These are phyloP conservation scores for Aspergillus heteromorphus DNA, from an alignment of 495 filamentous ascomycete species.

Conservation along the genomic window DNA sequence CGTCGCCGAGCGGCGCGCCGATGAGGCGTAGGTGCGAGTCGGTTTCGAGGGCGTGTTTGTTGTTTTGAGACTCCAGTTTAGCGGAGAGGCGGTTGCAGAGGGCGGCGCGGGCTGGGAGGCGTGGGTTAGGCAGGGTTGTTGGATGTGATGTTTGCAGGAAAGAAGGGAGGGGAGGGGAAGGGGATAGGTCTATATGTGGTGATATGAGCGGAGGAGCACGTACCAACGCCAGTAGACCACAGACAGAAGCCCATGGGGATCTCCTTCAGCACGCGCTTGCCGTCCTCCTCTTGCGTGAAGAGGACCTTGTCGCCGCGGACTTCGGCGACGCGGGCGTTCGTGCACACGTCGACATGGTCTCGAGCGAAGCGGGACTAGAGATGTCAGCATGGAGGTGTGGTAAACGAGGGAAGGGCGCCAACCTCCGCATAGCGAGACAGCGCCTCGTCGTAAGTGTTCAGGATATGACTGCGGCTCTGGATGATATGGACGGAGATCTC, in stretches of 20 bases:
- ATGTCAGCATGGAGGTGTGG: background rate
- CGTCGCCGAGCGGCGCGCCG: conserved; percentile 87
- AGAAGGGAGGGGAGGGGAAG: too few relatives aligned
- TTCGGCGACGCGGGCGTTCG: conserved; percentile 87
- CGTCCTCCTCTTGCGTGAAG: conserved; percentile 77
- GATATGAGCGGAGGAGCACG: conserved; percentile 23
- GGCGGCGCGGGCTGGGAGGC: conserved; percentile 63
- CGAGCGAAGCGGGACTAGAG: conserved; percentile 65
- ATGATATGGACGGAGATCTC: conserved; percentile 98
- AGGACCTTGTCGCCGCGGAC: conserved; percentile 77
- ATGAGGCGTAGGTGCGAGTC: conserved; percentile 90
- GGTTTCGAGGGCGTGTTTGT: conserved; percentile 88
- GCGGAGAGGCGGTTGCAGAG: conserved; percentile 68
- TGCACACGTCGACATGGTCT: conserved; percentile 84
- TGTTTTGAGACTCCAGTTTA: conserved; percentile 74
- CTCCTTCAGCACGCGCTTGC: conserved; percentile 75
- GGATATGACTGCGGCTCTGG: conserved; percentile 85
- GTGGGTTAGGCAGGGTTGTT: background rate
- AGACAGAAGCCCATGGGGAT: conserved; percentile 95
- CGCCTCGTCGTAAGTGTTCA: conserved; percentile 97
- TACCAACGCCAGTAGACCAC: conserved; percentile 91
- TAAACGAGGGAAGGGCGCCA: conserved; percentile 2
- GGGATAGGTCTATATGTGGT: too few relatives aligned
- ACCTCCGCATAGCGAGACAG: conserved; percentile 88
- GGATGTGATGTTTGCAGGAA: background rate